phyloP scores from a whole-genome alignment of 768 basidiomycete genomes.

The Cystofilobasidium macerans region DNA sequence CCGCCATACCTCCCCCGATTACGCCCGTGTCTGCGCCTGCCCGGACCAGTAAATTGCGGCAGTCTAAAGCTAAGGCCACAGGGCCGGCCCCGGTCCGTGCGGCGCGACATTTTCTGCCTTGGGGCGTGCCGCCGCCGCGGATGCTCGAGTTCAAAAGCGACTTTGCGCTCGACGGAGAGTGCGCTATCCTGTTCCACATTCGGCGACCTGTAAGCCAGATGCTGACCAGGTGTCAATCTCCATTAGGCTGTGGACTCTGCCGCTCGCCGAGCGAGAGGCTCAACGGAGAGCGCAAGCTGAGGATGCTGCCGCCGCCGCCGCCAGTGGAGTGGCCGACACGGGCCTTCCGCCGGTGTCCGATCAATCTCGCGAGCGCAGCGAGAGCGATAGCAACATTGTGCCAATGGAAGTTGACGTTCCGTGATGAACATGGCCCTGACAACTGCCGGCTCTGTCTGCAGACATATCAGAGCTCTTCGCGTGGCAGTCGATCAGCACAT shows the following conservation, averaged over 20 bases:
- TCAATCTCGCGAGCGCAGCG: too few species aligned
- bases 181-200: neutral
- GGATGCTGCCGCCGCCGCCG: neutral
- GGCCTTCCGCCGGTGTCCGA: too few species aligned
- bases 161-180: constrained; percentile 9
- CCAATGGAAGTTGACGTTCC: too few species aligned
- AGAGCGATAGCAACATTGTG: too few species aligned
- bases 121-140: neutral
- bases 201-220: neutral
- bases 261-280: neutral
- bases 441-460: too few species aligned
- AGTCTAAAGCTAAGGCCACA: neutral
- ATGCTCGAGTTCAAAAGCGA: constrained; percentile 7
- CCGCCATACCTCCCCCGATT: too few species aligned
- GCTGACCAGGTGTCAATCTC: neutral
- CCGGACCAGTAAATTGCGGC: too few species aligned
- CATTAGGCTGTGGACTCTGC: neutral
- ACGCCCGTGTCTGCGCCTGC: too few species aligned
- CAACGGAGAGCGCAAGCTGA: neutral
- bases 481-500: too few species aligned
- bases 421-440: too few species aligned
- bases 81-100: neutral
- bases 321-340: too few species aligned
- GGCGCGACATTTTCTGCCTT: neutral
- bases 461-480: too few species aligned